A percentile compares a stretch with the other conserved stretches of the same genome.
Conservation (phyloP, 208 protist genomes). For the Wallacemonas sp. region DNA sequence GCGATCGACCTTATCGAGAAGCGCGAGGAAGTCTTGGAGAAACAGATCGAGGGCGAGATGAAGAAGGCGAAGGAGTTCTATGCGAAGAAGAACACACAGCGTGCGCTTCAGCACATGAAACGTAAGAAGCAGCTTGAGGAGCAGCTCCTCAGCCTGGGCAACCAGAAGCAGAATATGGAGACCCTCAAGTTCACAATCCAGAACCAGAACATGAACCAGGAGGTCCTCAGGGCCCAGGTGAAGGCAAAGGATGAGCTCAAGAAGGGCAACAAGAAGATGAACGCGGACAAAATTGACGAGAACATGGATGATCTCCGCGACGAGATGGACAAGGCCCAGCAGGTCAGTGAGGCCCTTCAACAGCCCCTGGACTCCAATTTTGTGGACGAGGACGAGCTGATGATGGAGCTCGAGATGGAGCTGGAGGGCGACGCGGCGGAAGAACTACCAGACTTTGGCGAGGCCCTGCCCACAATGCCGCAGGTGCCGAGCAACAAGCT, state of each 20-base stretch:
- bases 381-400: constrained; percentile 83
- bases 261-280: constrained; percentile 81
- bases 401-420: constrained; percentile 82
- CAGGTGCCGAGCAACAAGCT: constrained; percentile 25
- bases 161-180: constrained; percentile 84
- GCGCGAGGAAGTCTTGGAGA: constrained; percentile 78
- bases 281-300: constrained; percentile 86
- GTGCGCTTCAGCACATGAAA: constrained; percentile 88
- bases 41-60: constrained; percentile 85
- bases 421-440: constrained; percentile 31
- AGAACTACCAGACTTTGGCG: constrained; percentile 14
- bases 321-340: constrained; percentile 91
- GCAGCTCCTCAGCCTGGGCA: constrained; percentile 65
- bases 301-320: constrained; percentile 88
- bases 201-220: constrained; percentile 85
- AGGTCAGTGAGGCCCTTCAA: constrained; percentile 78
- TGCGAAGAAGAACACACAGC: constrained; percentile 85
- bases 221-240: constrained; percentile 80
- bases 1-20: constrained; percentile 87
- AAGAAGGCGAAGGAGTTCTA: constrained; percentile 80
- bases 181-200: constrained; percentile 85
- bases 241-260: constrained; percentile 75
- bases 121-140: constrained; percentile 91
- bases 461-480: constrained; percentile 18
- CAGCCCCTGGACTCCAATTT: constrained; percentile 80